A percentile compares a stretch with the other conserved stretches of the same genome.
Evolutionary conservation across 176 grass and related monocot genomes (phyloP).

Genomic region (Cocos nucifera): DNA sequence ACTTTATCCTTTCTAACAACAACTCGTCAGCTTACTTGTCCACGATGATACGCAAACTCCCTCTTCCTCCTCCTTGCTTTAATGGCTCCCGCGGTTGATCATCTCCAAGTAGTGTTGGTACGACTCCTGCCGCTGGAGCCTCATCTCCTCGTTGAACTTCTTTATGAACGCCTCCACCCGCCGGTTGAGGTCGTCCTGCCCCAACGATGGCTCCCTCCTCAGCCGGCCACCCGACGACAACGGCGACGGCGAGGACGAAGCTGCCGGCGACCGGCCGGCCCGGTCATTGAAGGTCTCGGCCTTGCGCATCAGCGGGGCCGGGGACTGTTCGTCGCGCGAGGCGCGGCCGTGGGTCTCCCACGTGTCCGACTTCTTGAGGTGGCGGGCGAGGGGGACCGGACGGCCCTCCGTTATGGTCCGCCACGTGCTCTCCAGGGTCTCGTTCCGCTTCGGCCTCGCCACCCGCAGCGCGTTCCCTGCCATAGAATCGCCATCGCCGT

Average conservation of each 20-base stretch:
- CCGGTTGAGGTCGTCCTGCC: slow-evolving; percentile 89
- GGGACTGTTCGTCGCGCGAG: neutral
- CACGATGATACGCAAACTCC: too few species aligned
- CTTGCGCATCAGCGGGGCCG: slow-evolving; percentile 39
- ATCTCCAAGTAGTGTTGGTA: slow-evolving; percentile 79
- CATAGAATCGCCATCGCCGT: neutral
- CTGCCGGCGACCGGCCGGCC: neutral
- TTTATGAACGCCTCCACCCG: slow-evolving; percentile 91
- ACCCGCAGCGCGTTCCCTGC: slow-evolving; percentile 56
- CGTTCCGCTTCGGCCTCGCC: slow-evolving; percentile 42
- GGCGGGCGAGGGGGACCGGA: slow-evolving; percentile 53
- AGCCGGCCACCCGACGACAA: slow-evolving; percentile 1
- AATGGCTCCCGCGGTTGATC: slow-evolving; percentile 39
- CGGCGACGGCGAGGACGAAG: too few species aligned
- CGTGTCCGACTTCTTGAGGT: slow-evolving; percentile 96
- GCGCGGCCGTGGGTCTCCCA: slow-evolving; percentile 36
- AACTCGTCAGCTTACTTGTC: too few species aligned
- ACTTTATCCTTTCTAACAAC: too few species aligned
- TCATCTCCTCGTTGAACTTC: slow-evolving; percentile 99
- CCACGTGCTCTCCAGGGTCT: slow-evolving; percentile 94
- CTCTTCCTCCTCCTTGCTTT: slow-evolving; percentile 10
- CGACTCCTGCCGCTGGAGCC: slow-evolving; percentile 85
- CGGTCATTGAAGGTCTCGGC: slow-evolving; percentile 60
- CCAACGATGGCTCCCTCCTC: slow-evolving; percentile 62
- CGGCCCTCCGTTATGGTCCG: slow-evolving; percentile 90